phyloP scores from a whole-genome alignment of 2,329 filamentous ascomycete genomes.

The Fusarium zealandicum region DNA sequence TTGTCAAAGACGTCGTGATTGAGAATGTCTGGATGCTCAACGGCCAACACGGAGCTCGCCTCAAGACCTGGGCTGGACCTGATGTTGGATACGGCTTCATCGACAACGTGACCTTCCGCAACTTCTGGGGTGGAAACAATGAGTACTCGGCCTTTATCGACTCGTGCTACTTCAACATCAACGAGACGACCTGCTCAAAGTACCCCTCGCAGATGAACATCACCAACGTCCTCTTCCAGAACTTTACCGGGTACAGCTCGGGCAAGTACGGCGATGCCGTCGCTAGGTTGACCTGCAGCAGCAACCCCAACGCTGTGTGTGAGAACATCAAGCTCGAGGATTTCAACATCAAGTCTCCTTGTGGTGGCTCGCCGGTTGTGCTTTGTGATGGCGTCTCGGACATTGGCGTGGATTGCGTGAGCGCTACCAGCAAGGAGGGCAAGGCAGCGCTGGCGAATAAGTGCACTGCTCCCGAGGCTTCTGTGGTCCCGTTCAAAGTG shows the following conservation, averaged over 20 bases:
- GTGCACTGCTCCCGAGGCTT: slow-evolving; percentile 25
- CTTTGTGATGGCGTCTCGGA: slow-evolving; percentile 36
- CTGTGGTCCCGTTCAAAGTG: slow-evolving; percentile 28
- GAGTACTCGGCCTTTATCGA: slow-evolving; percentile 38
- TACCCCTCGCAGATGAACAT: slow-evolving; percentile 39
- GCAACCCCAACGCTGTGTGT: slow-evolving; percentile 35
- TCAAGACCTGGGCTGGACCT: slow-evolving; percentile 38
- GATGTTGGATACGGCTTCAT: slow-evolving; percentile 36
- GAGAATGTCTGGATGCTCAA: slow-evolving; percentile 41
- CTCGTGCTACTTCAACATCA: slow-evolving; percentile 40
- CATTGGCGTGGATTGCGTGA: slow-evolving; percentile 35
- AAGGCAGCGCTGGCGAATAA: slow-evolving; percentile 33
- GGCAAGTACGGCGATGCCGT: slow-evolving; percentile 36
- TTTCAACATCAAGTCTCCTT: slow-evolving; percentile 35
- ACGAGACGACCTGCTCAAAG: slow-evolving; percentile 21
- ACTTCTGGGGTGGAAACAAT: slow-evolving; percentile 38
- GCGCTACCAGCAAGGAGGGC: slow-evolving; percentile 22
- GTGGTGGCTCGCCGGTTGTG: slow-evolving; percentile 30
- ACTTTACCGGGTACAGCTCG: slow-evolving; percentile 37
- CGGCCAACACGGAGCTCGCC: slow-evolving; percentile 34
- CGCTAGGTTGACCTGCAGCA: slow-evolving; percentile 32
- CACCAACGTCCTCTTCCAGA: slow-evolving; percentile 38
- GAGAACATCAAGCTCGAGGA: slow-evolving; percentile 37
- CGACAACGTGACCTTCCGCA: slow-evolving; percentile 39
- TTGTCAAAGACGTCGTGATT: slow-evolving; percentile 37